These are phyloP conservation scores for Cordyceps farinosa DNA, from an alignment of 2,329 filamentous ascomycete species.

Conservation along the genomic window DNA sequence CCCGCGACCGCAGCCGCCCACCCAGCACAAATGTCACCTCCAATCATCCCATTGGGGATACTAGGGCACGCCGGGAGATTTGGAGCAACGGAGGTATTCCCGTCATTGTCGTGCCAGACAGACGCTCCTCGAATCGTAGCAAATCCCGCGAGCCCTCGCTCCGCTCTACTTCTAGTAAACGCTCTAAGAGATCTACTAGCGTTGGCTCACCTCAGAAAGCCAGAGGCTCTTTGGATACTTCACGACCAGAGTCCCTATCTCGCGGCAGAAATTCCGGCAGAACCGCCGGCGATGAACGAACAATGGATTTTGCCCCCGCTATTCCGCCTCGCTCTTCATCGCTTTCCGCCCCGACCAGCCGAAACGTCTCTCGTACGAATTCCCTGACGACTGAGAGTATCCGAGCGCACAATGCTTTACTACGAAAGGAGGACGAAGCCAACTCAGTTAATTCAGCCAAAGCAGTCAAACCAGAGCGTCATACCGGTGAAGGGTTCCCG, in stretches of 20 bases:
- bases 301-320: slow-evolving; percentile 57
- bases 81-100: slow-evolving; percentile 59
- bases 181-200: slow-evolving; percentile 52
- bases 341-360: slow-evolving; percentile 59
- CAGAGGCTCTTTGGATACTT: slow-evolving; percentile 23
- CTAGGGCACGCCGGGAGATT: slow-evolving; percentile 55
- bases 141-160: slow-evolving; percentile 53
- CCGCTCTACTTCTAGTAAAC: slow-evolving; percentile 58
- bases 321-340: slow-evolving; percentile 58
- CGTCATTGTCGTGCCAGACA: slow-evolving; percentile 59
- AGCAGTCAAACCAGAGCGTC: slow-evolving; percentile 19
- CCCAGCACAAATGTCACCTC: slow-evolving; percentile 45
- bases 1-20: slow-evolving; percentile 23
- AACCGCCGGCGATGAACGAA: slow-evolving; percentile 42
- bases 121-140: slow-evolving; percentile 52
- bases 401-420: slow-evolving; percentile 48
- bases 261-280: neutral
- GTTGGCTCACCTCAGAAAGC: slow-evolving; percentile 40
- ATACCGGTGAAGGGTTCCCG: slow-evolving; percentile 20
- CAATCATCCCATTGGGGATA: slow-evolving; percentile 25
- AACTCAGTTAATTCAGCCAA: slow-evolving; percentile 22
- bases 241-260: neutral
- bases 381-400: slow-evolving; percentile 59
- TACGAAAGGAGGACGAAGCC: slow-evolving; percentile 22
- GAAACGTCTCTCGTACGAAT: slow-evolving; percentile 50